Conservation (phyloP, 2,329 filamentous ascomycete genomes). For the Chaetomium sp. region DNA sequence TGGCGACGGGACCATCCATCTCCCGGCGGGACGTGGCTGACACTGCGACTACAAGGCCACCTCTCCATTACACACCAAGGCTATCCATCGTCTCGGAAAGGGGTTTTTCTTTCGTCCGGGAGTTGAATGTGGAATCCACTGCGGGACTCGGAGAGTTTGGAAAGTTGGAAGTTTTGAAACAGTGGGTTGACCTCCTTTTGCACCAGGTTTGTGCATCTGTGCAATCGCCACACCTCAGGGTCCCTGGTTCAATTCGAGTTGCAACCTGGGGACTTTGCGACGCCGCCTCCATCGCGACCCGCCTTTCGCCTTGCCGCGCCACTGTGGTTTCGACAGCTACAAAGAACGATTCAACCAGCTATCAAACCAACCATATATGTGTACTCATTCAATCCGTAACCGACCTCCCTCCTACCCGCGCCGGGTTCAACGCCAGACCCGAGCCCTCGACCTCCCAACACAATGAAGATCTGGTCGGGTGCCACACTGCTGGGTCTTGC, state of each 20-base stretch:
- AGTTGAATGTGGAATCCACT: not conserved
- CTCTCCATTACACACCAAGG: constrained; percentile 16
- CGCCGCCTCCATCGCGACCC: not conserved
- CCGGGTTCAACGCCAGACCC: constrained; percentile 16
- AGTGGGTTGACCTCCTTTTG: constrained; percentile 1
- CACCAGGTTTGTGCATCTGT: not conserved
- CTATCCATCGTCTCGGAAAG: not conserved
- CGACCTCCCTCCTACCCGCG: constrained; percentile 14
- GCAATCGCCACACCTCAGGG: constrained; percentile 8
- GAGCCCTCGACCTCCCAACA: constrained; percentile 24
- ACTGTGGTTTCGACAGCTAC: not conserved
- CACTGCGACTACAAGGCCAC: constrained; percentile 20
- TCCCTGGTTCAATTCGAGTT: constrained; percentile 3
- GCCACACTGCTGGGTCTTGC: constrained; percentile 56
- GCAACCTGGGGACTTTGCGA: not conserved
- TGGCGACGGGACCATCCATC: not conserved
- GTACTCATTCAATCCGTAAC: not conserved
- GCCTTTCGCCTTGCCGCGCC: not conserved
- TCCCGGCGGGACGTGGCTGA: not conserved
- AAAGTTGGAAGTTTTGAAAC: constrained; percentile 12
- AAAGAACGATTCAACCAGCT: not conserved
- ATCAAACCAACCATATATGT: constrained; percentile 10
- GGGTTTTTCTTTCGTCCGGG: not conserved
- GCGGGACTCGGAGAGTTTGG: not conserved
- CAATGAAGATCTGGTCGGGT: constrained; percentile 52